phyloP scores from a whole-genome alignment of 148 eudicot genomes.

The Rhododendron mucronatum region DNA sequence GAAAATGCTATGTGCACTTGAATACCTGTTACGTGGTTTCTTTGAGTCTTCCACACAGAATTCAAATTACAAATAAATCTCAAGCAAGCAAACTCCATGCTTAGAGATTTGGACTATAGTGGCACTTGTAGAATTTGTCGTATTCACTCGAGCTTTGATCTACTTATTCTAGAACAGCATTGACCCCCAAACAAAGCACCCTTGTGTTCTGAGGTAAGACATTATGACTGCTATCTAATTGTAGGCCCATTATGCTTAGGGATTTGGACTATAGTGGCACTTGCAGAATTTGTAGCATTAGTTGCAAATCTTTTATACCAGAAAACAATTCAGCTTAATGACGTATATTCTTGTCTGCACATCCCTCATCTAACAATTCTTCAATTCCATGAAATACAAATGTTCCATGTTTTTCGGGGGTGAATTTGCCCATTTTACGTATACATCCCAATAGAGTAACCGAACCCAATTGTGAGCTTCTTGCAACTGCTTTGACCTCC shows the following conservation, averaged over 20 bases:
- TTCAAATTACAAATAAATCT: not conserved
- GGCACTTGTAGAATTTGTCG: not conserved
- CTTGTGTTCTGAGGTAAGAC: not conserved
- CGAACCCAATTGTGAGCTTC: not conserved
- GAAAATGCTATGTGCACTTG: not conserved
- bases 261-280: not conserved
- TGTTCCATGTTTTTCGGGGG: not conserved
- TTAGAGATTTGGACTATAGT: not conserved
- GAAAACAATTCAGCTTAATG: not conserved
- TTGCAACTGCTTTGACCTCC: constrained; percentile 1
- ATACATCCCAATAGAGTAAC: not conserved
- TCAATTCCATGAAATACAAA: not conserved
- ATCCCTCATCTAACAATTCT: not conserved
- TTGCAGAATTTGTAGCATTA: not conserved
- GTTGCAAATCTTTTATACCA: not conserved
- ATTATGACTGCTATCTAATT: not conserved
- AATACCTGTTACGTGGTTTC: not conserved
- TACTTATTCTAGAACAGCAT: not conserved
- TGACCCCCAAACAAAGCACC: not conserved
- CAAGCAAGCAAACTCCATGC: not conserved
- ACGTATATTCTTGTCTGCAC: not conserved
- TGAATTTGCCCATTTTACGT: not conserved
- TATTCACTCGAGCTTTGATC: not conserved
- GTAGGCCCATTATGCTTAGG: not conserved
- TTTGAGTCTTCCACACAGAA: not conserved